Percentiles rank a stretch among this genome's conserved stretches.
Conservation (phyloP, 768 basidiomycete species). For the Xerocomellus dryophilus region DNA sequence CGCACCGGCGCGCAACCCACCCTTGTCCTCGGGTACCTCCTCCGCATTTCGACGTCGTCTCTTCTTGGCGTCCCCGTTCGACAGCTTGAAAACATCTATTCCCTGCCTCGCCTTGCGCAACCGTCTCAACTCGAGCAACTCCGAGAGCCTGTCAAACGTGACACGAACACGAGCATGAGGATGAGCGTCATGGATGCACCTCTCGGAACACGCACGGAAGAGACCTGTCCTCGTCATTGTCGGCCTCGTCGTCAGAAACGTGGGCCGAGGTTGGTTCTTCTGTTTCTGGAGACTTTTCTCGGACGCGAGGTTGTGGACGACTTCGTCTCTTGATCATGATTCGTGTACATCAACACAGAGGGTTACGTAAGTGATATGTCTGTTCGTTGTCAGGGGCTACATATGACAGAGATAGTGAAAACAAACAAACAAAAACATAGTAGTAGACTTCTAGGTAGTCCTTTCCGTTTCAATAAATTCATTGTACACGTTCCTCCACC, state of each 20-base stretch:
- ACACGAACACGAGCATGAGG: not conserved
- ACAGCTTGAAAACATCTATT: slow-evolving; percentile 82
- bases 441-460: slow-evolving; percentile 3
- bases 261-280: slow-evolving; percentile 8
- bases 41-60: slow-evolving; percentile 56
- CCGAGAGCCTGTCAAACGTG: slow-evolving; percentile 56
- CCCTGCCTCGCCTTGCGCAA: slow-evolving; percentile 71
- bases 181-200: not conserved
- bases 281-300: slow-evolving; percentile 46
- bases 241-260: slow-evolving; percentile 16
- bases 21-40: slow-evolving; percentile 41
- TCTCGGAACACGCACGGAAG: slow-evolving; percentile 45
- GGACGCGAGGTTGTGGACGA: slow-evolving; percentile 57
- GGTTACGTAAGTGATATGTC: too few species aligned
- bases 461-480: slow-evolving; percentile 7
- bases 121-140: slow-evolving; percentile 81
- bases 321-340: slow-evolving; percentile 78
- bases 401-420: too few species aligned
- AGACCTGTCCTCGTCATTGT: slow-evolving; percentile 39
- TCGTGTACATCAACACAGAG: too few species aligned
- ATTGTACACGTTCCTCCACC: slow-evolving; percentile 17
- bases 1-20: slow-evolving; percentile 47
- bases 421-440: not conserved
- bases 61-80: slow-evolving; percentile 77
- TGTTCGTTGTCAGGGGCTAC: too few species aligned